Conservation (phyloP, 352 stramenopile genomes). For the Phytophthora ramorum region DNA sequence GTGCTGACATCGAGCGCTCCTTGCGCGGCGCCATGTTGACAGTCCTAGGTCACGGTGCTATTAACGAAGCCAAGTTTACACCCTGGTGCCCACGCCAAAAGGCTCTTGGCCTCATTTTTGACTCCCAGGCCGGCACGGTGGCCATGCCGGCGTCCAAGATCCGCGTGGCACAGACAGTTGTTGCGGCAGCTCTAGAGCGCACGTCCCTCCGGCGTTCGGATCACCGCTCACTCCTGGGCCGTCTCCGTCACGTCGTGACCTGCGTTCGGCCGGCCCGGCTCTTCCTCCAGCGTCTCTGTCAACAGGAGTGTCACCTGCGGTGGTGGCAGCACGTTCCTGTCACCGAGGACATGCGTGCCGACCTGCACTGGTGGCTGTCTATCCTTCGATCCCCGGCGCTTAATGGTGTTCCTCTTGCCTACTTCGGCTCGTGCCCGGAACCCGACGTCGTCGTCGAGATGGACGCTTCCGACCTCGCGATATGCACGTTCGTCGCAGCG, state of each 20-base stretch:
- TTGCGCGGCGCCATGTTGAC: background rate
- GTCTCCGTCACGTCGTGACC: background rate
- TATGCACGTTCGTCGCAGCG: constrained; percentile 2
- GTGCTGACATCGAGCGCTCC: background rate
- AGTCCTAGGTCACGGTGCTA: background rate
- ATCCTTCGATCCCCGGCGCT: constrained; percentile 13
- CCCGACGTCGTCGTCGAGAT: constrained; percentile 18
- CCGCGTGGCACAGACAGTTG: background rate
- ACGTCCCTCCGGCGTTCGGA: background rate
- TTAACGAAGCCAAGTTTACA: constrained; percentile 1
- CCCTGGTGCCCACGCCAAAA: background rate
- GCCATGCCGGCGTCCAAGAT: background rate
- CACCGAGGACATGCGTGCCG: constrained; percentile 1
- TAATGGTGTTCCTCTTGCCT: constrained; percentile 20
- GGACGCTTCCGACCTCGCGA: constrained; percentile 18
- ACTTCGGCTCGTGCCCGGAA: constrained; percentile 1
- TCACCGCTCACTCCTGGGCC: background rate
- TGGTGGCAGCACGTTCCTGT: background rate
- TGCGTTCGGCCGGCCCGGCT: background rate
- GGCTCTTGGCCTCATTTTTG: background rate
- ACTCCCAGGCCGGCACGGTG: background rate
- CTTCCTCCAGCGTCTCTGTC: constrained; percentile 12
- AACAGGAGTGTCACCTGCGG: constrained; percentile 2
- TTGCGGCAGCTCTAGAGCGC: background rate
- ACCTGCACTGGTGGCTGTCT: constrained; percentile 21